Evolutionary conservation across 371 early-diverging fungal species (phyloP), one percentile per base, ranked within the genome.

Genomic region (Actinomucor elegans): DNA sequence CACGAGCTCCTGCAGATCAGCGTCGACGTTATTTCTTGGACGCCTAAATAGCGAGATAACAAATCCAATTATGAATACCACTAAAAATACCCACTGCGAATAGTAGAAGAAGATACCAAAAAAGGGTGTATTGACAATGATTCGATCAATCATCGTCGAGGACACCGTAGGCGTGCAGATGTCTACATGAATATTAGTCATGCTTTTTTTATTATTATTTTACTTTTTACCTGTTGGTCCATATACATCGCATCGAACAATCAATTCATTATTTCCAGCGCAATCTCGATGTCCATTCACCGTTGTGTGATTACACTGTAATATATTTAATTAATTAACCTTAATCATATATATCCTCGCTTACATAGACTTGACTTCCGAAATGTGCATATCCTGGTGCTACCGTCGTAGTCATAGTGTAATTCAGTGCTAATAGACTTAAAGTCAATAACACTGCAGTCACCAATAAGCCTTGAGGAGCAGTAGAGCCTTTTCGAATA

Each of bases 121-220:
- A 18, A 72, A 69, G 28, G 84, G 86, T 8, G 73, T 73, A 9
- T 69, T 76, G 34, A 79, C 57, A 29, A 73, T 59, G 24, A 84
- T 74, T 33, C 69, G 68, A 54, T 77, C 55, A 37, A 84, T 63
- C 54, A 81, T 41, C 1, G 70, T 66, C 1, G 86, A 84, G 1
- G 82, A 67, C 12, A 74, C 73, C 1, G 85, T 84, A 1, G 81
- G 83, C 8, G 83, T 84, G 52, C 85, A 86, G 32, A 83, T 66
- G 14, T 69, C 79, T 49, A 51, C 38, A 8, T 40, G 15, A n/a
- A n/a, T n/a, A n/a, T n/a, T n/a, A n/a, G n/a, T n/a, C n/a, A n/a
- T n/a, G n/a, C n/a, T n/a, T n/a, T n/a, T n/a, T n/a, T n/a, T 23
- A 26, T 34, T 33, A 40, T 34, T 26, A 2, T 10, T 1, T 15